phyloP scores from a whole-genome alignment of 371 early-diverging fungal genomes.

The Zopfochytrium polystomum region DNA sequence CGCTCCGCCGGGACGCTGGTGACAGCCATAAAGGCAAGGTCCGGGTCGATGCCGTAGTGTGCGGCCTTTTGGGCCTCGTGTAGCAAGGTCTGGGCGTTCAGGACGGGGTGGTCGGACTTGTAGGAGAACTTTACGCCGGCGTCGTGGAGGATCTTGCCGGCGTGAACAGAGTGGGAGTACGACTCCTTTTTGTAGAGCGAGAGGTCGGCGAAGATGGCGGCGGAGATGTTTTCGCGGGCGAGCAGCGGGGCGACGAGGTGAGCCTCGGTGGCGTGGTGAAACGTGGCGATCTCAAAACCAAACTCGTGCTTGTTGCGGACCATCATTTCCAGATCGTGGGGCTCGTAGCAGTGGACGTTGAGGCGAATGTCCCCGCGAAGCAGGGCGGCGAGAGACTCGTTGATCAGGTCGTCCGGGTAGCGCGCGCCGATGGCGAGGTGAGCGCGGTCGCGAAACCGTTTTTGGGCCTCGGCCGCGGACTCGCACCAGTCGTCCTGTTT shows the following conservation, averaged over 20 bases:
- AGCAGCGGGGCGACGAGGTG: slow-evolving; percentile 68
- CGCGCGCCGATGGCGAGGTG: slow-evolving; percentile 26
- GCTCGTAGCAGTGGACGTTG: slow-evolving; percentile 68
- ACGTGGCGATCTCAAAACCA: slow-evolving; percentile 69
- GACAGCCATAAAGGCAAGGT: slow-evolving; percentile 61
- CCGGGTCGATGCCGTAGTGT: slow-evolving; percentile 72
- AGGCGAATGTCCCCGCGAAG: slow-evolving; percentile 69
- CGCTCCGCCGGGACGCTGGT: slow-evolving; percentile 75
- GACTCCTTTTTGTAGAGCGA: slow-evolving; percentile 77
- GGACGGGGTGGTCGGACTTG: slow-evolving; percentile 81
- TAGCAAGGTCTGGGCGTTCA: slow-evolving; percentile 66
- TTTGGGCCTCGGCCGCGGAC: slow-evolving; percentile 40
- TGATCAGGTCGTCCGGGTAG: slow-evolving; percentile 64
- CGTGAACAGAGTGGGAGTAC: slow-evolving; percentile 62
- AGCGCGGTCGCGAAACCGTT: slow-evolving; percentile 21
- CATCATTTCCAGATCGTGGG: slow-evolving; percentile 53
- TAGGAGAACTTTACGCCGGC: slow-evolving; percentile 76
- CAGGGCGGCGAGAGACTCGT: slow-evolving; percentile 64
- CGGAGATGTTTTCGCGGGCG: slow-evolving; percentile 62
- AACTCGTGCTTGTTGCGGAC: slow-evolving; percentile 73
- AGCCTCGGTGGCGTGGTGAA: slow-evolving; percentile 82
- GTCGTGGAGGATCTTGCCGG: slow-evolving; percentile 61
- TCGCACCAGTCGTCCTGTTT: slow-evolving; percentile 78
- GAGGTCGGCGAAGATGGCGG: slow-evolving; percentile 64
- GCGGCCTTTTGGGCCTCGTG: slow-evolving; percentile 77